Evolutionary conservation across 495 filamentous ascomycete species (phyloP).

Genomic region (Hyaloscypha finlandica): DNA sequence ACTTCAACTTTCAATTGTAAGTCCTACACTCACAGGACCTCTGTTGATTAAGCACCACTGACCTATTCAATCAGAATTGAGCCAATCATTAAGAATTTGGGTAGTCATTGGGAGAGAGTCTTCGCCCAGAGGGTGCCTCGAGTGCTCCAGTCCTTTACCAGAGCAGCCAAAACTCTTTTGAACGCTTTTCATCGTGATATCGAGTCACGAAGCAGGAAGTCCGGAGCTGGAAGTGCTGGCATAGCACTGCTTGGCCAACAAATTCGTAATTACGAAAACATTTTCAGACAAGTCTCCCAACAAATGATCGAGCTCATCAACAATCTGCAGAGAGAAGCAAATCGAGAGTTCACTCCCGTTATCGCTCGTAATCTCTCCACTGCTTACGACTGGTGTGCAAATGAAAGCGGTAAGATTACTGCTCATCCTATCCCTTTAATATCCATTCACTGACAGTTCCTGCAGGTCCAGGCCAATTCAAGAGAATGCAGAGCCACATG

Average conservation of each 20-base stretch:
- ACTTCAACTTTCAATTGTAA: constrained; percentile 53
- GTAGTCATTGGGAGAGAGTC: constrained; percentile 56
- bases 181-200: constrained; percentile 46
- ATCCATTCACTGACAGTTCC: not conserved
- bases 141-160: constrained; percentile 24
- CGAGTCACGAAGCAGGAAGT: constrained; percentile 38
- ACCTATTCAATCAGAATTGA: constrained; percentile 38
- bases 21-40: not conserved
- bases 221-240: constrained; percentile 39
- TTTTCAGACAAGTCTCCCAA: constrained; percentile 38
- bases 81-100: constrained; percentile 55
- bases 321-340: constrained; percentile 54
- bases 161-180: constrained; percentile 31
- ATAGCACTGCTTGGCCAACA: constrained; percentile 48
- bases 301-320: constrained; percentile 41
- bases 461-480: constrained; percentile 48
- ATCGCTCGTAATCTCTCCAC: constrained; percentile 48
- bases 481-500: constrained; percentile 60
- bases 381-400: constrained; percentile 49
- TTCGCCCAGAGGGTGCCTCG: constrained; percentile 51
- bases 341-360: constrained; percentile 55
- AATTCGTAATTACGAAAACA: constrained; percentile 42
- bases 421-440: not conserved
- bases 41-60: not conserved
- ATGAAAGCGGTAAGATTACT: constrained; percentile 35